Evolutionary conservation across 1,139 yeast species (phyloP), one percentile per base, ranked within the genome.

Genomic region (Suhomyces panamericanus): DNA sequence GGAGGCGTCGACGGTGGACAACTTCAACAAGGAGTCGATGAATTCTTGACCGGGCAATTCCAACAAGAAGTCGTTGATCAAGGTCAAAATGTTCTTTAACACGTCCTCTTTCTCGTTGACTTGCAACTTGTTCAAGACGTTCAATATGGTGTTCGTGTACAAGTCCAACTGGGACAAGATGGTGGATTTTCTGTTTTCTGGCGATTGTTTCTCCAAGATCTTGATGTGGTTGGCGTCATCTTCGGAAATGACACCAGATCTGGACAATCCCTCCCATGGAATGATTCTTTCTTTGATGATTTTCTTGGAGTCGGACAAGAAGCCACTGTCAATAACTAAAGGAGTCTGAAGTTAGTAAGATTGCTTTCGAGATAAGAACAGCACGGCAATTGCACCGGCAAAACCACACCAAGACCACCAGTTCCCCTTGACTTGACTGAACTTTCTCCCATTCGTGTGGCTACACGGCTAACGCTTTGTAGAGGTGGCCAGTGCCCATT

Each of bases 261-360:
- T 78, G 15, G 88, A 83, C 57, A 86, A 82, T 8, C 96, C 96
- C 60, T 87, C 95, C 97, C 97, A 91, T 22, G 96, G 95, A 49
- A 91, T 81, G 29, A 95, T 85, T 53, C 95, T 80, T 50, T 87
- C 86, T 56, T 95, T 77, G 54, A 88, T 83, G 52, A 83, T 83
- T 56, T 79, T 75, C 57, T 88, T 81, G 51, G 87, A 80, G 57
- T 89, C 96, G 52, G 83, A 84, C 57, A 88, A 73, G 59, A 81
- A 83, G 39, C 77, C 77, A 64, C 87, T 84, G 56, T 85, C 88
- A 52, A 78, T 62, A 39, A 64, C 49, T 45, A 69, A 60, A 24
- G 72, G 70, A 24, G 58, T 37, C 64, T 59, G 28, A 1, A 8
- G 47, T 43, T 38, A 41, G 55, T 54, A 52, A 7, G 8, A 26